A percentile compares a stretch with the other conserved stretches of the same genome.
Conservation (phyloP, 73 alveolate species). For the Paramecium bursaria region DNA sequence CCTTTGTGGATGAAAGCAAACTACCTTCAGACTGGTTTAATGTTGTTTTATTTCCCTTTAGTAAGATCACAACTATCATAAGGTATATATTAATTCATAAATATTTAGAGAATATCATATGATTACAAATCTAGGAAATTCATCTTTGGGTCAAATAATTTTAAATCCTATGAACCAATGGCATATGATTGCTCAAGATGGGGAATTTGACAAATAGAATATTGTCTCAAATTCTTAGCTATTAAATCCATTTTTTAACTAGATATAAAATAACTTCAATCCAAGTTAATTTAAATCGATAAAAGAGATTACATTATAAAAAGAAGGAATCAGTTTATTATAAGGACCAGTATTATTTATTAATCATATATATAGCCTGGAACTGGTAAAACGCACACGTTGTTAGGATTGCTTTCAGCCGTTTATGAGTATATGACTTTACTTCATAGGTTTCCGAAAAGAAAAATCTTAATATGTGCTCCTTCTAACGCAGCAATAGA, state of each 20-base stretch:
- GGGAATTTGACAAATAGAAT: background rate
- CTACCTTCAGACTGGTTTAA: constrained; percentile 1
- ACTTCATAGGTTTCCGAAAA: constrained; percentile 5
- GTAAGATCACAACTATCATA: constrained; percentile 10
- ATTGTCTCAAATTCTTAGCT: background rate
- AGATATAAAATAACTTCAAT: constrained; percentile 14
- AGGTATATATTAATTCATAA: background rate
- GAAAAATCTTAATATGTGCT: constrained; percentile 75
- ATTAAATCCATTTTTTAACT: constrained; percentile 15
- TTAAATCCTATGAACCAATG: background rate
- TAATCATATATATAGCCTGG: constrained; percentile 24
- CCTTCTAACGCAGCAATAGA: constrained; percentile 92
- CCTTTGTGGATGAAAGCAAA: background rate
- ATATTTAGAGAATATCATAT: constrained; percentile 10
- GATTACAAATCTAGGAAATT: constrained; percentile 6
- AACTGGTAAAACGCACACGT: constrained; percentile 69
- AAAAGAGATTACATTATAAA: constrained; percentile 33
- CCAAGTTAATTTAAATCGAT: constrained; percentile 41
- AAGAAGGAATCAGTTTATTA: constrained; percentile 62
- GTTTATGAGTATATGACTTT: constrained; percentile 53
- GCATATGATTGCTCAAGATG: background rate
- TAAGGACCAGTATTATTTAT: constrained; percentile 53
- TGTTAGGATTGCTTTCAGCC: constrained; percentile 57
- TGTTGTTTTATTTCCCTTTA: constrained; percentile 31
- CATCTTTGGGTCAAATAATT: background rate